phyloP scores from a whole-genome alignment of 768 basidiomycete species.

The Rubroboletus pulcherrimus region DNA sequence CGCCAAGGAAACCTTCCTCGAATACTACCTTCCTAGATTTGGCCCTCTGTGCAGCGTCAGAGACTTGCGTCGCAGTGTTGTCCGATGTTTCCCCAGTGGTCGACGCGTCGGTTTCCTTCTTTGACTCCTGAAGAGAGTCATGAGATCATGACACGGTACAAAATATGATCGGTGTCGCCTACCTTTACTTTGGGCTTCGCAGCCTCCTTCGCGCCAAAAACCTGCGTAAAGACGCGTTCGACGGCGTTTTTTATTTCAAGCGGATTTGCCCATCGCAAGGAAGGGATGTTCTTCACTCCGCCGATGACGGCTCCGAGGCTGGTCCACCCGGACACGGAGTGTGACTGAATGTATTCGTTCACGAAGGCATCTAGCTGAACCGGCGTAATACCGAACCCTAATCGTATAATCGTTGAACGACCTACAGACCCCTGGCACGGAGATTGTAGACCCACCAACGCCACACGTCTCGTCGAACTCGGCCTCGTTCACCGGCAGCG shows the following conservation, averaged over 20 bases:
- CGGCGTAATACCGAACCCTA: conserved; percentile 76
- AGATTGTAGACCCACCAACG: conserved; percentile 59
- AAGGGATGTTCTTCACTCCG: conserved; percentile 55
- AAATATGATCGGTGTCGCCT: conserved; percentile 2
- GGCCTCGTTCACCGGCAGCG: conserved; percentile 56
- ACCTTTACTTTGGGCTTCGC: conserved; percentile 69
- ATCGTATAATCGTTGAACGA: conserved; percentile 3
- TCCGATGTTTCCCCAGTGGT: conserved; percentile 2
- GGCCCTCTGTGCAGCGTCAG: conserved; percentile 35
- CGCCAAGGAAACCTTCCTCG: conserved; percentile 90
- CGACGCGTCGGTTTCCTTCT: conserved; percentile 38
- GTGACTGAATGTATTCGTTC: conserved; percentile 52
- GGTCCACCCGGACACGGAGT: conserved; percentile 65
- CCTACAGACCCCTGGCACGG: neutral
- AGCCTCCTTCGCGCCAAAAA: conserved; percentile 70
- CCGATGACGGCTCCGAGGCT: conserved; percentile 66
- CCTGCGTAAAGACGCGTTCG: conserved; percentile 62
- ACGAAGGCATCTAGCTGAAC: conserved; percentile 59
- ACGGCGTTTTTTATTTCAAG: conserved; percentile 81
- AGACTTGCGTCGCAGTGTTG: conserved; percentile 28
- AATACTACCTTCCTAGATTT: conserved; percentile 65
- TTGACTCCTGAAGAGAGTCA: conserved; percentile 39
- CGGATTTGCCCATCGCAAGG: conserved; percentile 77
- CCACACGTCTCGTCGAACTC: conserved; percentile 82
- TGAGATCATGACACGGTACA: neutral